phyloP scores from a whole-genome alignment of 2,329 filamentous ascomycete species.

The Verticillium isaacii region DNA sequence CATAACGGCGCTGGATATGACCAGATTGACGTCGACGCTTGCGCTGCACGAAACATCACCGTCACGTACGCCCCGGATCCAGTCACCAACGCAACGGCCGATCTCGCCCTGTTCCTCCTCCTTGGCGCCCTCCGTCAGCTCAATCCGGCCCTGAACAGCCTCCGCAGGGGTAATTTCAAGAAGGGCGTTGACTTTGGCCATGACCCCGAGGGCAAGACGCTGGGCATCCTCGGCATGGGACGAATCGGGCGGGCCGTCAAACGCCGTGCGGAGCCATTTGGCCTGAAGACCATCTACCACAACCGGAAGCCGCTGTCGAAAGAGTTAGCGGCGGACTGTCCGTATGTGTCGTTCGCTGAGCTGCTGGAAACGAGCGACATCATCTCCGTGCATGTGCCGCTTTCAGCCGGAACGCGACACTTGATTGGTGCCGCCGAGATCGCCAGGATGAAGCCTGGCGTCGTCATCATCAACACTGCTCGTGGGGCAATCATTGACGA shows the following conservation, averaged over 20 bases:
- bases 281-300: constrained; percentile 49
- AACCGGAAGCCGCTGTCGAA: constrained; percentile 32
- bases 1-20: constrained; percentile 25
- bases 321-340: background rate
- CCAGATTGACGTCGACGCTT: constrained; percentile 21
- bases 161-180: constrained; percentile 16
- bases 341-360: constrained; percentile 49
- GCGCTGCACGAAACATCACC: constrained; percentile 14
- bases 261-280: constrained; percentile 41
- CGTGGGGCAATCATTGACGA: constrained; percentile 54
- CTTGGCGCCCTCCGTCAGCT: constrained; percentile 21
- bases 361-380: constrained; percentile 49
- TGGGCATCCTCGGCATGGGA: constrained; percentile 33
- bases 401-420: constrained; percentile 45
- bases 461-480: constrained; percentile 54
- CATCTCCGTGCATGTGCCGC: constrained; percentile 47
- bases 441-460: constrained; percentile 48
- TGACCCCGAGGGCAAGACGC: constrained; percentile 23
- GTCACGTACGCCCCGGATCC: constrained; percentile 22
- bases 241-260: constrained; percentile 27
- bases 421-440: constrained; percentile 47
- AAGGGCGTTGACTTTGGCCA: constrained; percentile 27
- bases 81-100: constrained; percentile 35
- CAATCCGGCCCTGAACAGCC: constrained; percentile 21
- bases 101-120: constrained; percentile 24